Conservation (phyloP, 305 asterid species). For the Fraxinus floribunda region DNA sequence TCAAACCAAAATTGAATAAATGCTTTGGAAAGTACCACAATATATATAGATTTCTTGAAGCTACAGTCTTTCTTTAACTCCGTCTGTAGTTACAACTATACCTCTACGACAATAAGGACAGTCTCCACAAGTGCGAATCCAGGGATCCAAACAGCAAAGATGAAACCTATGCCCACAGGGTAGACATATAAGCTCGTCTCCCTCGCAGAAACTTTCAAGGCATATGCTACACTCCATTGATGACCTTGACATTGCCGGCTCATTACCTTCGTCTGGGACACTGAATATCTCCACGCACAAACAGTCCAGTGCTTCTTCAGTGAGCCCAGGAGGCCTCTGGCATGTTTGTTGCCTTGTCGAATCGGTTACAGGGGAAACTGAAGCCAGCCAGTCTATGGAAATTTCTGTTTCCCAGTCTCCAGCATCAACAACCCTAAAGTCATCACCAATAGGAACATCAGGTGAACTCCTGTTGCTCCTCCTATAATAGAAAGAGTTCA, state of each 20-base stretch:
- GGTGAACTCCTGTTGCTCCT: constrained; percentile 30
- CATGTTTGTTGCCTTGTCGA: constrained; percentile 27
- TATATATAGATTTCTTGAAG: background rate
- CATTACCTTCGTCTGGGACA: constrained; percentile 25
- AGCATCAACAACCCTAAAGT: constrained; percentile 47
- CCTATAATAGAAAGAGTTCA: background rate
- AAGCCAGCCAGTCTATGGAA: constrained; percentile 42
- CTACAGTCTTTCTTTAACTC: constrained; percentile 16
- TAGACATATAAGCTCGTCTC: constrained; percentile 57
- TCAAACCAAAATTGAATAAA: too few relatives aligned
- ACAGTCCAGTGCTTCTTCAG: constrained; percentile 46
- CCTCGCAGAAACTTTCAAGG: constrained; percentile 66
- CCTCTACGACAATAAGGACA: constrained; percentile 84
- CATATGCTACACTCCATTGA: constrained; percentile 77
- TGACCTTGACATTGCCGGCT: constrained; percentile 23
- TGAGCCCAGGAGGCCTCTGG: constrained; percentile 66
- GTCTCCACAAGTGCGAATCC: constrained; percentile 77
- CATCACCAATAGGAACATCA: constrained; percentile 37
- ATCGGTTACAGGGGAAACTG: too few relatives aligned
- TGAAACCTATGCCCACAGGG: constrained; percentile 80
- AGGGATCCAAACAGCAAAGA: constrained; percentile 66
- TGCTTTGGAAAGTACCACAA: too few relatives aligned
- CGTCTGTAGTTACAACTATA: constrained; percentile 28
- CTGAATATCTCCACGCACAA: constrained; percentile 46
- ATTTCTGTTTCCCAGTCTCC: constrained; percentile 63